Percentiles rank a stretch among this genome's conserved stretches.
These are phyloP conservation scores for Babesia sp. DNA, from an alignment of 169 alveolate species.

Conservation along the genomic window DNA sequence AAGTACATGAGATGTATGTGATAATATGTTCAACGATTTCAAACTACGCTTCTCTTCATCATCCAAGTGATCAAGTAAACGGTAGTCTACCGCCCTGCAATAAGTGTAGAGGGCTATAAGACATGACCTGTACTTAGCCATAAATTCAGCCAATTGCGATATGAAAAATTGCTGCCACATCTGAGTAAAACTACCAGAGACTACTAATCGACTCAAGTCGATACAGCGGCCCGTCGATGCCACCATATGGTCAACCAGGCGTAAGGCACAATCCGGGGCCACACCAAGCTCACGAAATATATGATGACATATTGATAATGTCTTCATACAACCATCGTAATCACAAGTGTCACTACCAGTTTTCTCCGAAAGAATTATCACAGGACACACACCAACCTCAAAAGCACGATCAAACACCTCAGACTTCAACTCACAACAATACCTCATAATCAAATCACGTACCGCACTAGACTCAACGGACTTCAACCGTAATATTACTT, in stretches of 20 bases:
- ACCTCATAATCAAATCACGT: neutral
- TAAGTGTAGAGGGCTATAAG: conserved; percentile 34
- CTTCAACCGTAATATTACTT: neutral
- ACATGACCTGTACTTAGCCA: conserved; percentile 39
- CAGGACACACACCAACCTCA: conserved; percentile 7
- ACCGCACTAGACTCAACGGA: conserved; percentile 21
- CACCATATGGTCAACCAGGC: conserved; percentile 48
- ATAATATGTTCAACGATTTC: neutral
- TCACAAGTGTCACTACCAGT: neutral
- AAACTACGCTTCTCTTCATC: conserved; percentile 25
- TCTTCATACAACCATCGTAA: conserved; percentile 6
- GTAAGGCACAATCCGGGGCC: conserved; percentile 27
- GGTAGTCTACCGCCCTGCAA: conserved; percentile 32
- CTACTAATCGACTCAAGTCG: conserved; percentile 23
- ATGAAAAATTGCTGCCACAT: conserved; percentile 54
- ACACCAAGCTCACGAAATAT: conserved; percentile 46
- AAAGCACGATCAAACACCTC: conserved; percentile 3
- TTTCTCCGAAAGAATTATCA: neutral
- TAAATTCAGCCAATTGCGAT: conserved; percentile 56
- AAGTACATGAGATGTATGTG: conserved; percentile 10
- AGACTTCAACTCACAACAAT: conserved; percentile 27
- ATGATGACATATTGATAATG: conserved; percentile 27
- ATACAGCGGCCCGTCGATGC: conserved; percentile 19
- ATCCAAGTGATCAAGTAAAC: conserved; percentile 47
- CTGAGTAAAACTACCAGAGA: neutral